Conservation (phyloP, 495 filamentous ascomycete species). For the Aspergillus mulundensis region DNA sequence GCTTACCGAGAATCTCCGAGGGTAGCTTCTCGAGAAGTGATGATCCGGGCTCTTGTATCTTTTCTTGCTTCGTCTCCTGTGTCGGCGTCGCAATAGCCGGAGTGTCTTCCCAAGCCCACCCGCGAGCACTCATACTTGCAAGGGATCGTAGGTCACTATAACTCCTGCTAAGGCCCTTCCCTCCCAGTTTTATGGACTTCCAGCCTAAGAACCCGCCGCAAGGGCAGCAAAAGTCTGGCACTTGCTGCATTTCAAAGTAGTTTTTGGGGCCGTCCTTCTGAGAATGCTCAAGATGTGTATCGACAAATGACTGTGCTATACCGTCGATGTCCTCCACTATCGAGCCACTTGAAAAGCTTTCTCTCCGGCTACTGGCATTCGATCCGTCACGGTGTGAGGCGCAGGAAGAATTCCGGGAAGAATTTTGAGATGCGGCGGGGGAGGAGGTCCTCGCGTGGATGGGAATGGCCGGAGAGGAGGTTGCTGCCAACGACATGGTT, state of each 20-base stretch:
- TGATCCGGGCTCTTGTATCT: conserved; percentile 26
- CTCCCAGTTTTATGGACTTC: conserved; percentile 65
- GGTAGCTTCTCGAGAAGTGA: conserved; percentile 64
- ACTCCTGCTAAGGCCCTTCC: conserved; percentile 66
- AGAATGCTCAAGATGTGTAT: conserved; percentile 59
- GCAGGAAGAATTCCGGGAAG: conserved; percentile 34
- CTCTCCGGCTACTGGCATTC: conserved; percentile 38
- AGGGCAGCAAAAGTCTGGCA: conserved; percentile 63
- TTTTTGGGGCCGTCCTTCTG: conserved; percentile 42
- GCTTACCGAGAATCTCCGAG: conserved; percentile 68
- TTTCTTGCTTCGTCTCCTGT: conserved; percentile 24
- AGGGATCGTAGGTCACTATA: conserved; percentile 62
- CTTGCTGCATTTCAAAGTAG: conserved; percentile 36
- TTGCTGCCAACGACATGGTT: conserved; percentile 32
- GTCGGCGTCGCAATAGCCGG: conserved; percentile 28
- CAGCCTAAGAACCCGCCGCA: conserved; percentile 68
- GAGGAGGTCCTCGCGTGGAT: conserved; percentile 26
- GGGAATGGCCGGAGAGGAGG: conserved; percentile 20
- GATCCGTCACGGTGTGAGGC: conserved; percentile 34
- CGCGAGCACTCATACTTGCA: conserved; percentile 39
- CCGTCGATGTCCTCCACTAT: conserved; percentile 47
- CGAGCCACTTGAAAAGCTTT: conserved; percentile 35
- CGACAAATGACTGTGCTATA: conserved; percentile 69
- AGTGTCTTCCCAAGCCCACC: conserved; percentile 54
- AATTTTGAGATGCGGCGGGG: conserved; percentile 28